Conservation (phyloP, 305 asterid genomes). For the Fraxinus nigra region DNA sequence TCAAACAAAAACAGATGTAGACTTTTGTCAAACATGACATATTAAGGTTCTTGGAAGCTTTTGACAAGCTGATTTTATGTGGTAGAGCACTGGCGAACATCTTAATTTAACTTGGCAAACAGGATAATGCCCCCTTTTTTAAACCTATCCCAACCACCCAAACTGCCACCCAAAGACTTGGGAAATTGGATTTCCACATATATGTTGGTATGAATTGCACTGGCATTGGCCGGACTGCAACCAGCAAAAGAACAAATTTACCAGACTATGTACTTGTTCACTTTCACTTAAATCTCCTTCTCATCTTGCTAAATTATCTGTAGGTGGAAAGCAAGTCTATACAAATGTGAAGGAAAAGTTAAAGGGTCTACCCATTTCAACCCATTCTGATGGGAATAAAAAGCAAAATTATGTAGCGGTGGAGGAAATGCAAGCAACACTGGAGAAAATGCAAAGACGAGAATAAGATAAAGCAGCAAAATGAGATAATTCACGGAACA, state of each 20-base stretch:
- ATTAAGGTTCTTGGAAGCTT: background rate
- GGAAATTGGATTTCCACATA: no score
- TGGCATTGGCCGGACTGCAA: background rate
- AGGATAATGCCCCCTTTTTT: no score
- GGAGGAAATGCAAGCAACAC: slow-evolving; percentile 49
- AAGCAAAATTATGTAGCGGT: slow-evolving; percentile 30
- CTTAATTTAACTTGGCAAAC: no score
- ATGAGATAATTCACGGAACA: slow-evolving; percentile 21
- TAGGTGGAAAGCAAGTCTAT: slow-evolving; percentile 50
- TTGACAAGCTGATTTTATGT: background rate
- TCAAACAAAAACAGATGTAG: no score
- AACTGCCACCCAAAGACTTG: no score
- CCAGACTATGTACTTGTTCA: background rate
- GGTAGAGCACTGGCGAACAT: background rate
- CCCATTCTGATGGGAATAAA: slow-evolving; percentile 21
- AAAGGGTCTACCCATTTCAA: slow-evolving; percentile 33
- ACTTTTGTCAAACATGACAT: no score
- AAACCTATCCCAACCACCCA: no score
- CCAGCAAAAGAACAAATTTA: background rate
- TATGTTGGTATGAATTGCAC: background rate
- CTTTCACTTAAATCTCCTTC: background rate
- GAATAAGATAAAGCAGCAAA: slow-evolving; percentile 33
- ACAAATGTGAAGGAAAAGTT: slow-evolving; percentile 40
- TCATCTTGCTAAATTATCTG: slow-evolving; percentile 5
- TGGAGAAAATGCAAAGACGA: slow-evolving; percentile 21